Base-by-base conservation (phyloP, 148 eudicot genomes). In the Camellia japonica region DNA sequence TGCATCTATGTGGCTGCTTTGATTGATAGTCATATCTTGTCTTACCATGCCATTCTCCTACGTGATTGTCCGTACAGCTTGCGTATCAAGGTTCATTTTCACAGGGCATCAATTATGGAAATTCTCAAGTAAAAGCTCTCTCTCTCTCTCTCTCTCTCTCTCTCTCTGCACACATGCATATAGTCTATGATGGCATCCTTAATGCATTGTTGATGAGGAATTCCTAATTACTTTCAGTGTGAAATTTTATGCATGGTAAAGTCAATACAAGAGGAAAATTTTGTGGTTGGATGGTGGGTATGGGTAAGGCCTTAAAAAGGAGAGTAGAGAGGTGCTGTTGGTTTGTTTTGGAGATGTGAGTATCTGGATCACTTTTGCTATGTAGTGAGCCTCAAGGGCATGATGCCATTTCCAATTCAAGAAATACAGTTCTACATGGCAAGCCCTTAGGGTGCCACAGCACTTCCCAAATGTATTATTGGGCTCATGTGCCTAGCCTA, bases 71-170 rank as follows among this genome's bases (percentile, higher is more conserved):
- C 54, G 6, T 74, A 38, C 93, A 94, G 98, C 92, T 91, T 88
- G 83, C 89, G 82, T 97, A 92, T 78, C 98, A 94, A 79, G 92
- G 93, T 46, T 92, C 98, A 58, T 94, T 86, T 76, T 83, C 90
- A 62, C 98, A 92, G 79, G 92, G 84, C 64, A 79, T 90, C 84
- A 90, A 71, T 78, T 94, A 94, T 73, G 97, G 91, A 30, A 92
- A 88, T 82, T 75, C 92, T 80, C 92, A 89, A 91, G 98, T 94
- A 84, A 30, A 30, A 30, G 60, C 20, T 79, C 46, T 73, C 56
- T 84, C 66, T 83, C 52, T 12, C 69, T 46, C n/a, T 83, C 52
- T 12, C 69, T 46, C n/a, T 16, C 9, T 7, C 55, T 2, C 7
- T 16, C 16, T 10, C 3, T 47, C 7, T 13, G 5, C 59, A 11